phyloP scores from a whole-genome alignment of 208 protist species.

The Pavlovales sp. region DNA sequence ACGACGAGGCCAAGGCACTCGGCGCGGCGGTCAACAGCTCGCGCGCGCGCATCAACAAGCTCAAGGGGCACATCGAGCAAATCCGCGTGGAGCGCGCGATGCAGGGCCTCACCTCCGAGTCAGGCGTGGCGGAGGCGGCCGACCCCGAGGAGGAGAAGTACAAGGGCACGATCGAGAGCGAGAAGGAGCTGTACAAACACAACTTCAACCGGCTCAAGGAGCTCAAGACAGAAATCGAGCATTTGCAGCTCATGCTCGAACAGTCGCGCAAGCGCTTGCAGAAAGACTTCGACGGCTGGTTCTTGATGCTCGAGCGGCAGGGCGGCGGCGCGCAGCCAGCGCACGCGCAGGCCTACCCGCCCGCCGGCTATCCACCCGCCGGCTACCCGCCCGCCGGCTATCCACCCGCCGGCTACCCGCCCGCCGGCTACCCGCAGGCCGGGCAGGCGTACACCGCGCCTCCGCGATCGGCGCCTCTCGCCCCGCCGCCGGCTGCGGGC shows the following conservation, averaged over 20 bases:
- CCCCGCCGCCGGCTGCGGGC: background rate
- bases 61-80: slow-evolving; percentile 52
- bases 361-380: too few relatives aligned
- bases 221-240: slow-evolving; percentile 52
- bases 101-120: slow-evolving; percentile 1
- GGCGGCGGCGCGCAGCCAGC: background rate
- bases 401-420: too few relatives aligned
- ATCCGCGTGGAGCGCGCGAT: slow-evolving; percentile 44
- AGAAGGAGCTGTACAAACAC: slow-evolving; percentile 35
- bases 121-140: background rate
- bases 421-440: background rate
- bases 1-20: slow-evolving; percentile 48
- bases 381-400: too few relatives aligned
- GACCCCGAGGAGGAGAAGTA: slow-evolving; percentile 34
- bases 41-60: slow-evolving; percentile 33
- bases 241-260: slow-evolving; percentile 37
- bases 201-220: slow-evolving; percentile 38
- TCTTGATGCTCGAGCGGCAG: background rate
- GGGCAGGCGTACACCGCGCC: background rate
- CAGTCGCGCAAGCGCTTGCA: background rate
- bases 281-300: slow-evolving; percentile 7
- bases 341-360: background rate
- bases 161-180: slow-evolving; percentile 15
- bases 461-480: background rate
- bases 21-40: slow-evolving; percentile 43